Conservation (phyloP, 148 eudicot genomes). For the Diospyros kaki region DNA sequence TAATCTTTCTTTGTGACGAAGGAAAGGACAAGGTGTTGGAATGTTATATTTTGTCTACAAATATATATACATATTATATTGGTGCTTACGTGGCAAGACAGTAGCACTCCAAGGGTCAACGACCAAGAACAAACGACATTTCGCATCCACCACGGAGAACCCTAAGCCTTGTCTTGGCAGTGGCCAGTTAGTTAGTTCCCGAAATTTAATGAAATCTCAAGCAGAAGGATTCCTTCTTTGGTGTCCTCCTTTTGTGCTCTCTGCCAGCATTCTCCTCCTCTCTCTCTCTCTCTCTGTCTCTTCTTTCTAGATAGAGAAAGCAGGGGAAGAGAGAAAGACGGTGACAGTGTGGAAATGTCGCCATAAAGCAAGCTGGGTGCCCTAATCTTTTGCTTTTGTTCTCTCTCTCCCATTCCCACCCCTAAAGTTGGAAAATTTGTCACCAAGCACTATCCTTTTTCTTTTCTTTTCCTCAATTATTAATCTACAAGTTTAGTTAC, state of each 20-base stretch:
- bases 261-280: too few species aligned
- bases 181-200: too few species aligned
- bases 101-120: too few species aligned
- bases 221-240: constrained; percentile 4
- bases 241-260: constrained; percentile 6
- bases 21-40: too few species aligned
- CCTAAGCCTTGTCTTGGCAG: too few species aligned
- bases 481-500: not conserved
- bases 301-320: not conserved
- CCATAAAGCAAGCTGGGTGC: constrained; percentile 2
- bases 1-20: too few species aligned
- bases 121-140: too few species aligned
- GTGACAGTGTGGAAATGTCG: not conserved
- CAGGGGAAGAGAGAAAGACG: not conserved
- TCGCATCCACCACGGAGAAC: too few species aligned
- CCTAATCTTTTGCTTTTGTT: not conserved
- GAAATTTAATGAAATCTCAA: not conserved
- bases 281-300: too few species aligned
- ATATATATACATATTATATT: too few species aligned
- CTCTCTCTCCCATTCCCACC: not conserved
- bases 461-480: not conserved
- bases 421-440: not conserved
- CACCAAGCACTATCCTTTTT: not conserved
- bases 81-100: too few species aligned
- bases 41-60: too few species aligned